These are phyloP conservation scores for Paxillus involutus DNA, from an alignment of 768 basidiomycete species.

Conservation along the genomic window DNA sequence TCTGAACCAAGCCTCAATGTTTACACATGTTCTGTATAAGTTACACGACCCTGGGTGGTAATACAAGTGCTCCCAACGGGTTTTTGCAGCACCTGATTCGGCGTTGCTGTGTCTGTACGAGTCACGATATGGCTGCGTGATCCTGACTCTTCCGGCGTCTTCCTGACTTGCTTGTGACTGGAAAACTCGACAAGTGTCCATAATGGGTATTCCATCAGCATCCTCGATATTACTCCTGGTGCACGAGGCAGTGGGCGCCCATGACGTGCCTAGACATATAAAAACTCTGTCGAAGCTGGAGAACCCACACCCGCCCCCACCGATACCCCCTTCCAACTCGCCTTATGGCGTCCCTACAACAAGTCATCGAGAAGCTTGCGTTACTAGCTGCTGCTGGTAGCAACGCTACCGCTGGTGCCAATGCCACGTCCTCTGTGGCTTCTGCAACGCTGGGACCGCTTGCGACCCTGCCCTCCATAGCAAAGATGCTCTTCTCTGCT, in stretches of 20 bases:
- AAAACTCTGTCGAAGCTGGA: background rate
- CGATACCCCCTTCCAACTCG: background rate
- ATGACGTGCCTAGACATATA: constrained; percentile 12
- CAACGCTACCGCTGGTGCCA: constrained; percentile 10
- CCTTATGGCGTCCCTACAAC: constrained; percentile 27
- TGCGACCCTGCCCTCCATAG: constrained; percentile 33
- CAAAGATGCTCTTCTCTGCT: constrained; percentile 49
- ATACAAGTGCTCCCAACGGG: too few species aligned
- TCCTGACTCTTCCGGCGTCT: too few species aligned
- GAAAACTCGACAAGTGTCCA: too few species aligned
- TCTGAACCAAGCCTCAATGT: too few species aligned
- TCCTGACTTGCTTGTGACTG: too few species aligned
- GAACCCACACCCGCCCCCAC: background rate
- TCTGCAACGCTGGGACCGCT: constrained; percentile 17
- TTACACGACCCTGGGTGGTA: too few species aligned
- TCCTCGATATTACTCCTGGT: background rate
- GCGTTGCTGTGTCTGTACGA: too few species aligned
- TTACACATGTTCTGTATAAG: too few species aligned
- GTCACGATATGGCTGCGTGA: too few species aligned
- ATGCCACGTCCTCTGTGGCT: constrained; percentile 10
- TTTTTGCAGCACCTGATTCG: too few species aligned
- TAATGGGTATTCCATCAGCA: background rate
- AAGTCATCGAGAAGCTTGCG: constrained; percentile 29
- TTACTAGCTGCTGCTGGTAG: constrained; percentile 19
- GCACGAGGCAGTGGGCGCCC: background rate